phyloP scores from a whole-genome alignment of 176 grass and related monocot species.

The Canna indica region DNA sequence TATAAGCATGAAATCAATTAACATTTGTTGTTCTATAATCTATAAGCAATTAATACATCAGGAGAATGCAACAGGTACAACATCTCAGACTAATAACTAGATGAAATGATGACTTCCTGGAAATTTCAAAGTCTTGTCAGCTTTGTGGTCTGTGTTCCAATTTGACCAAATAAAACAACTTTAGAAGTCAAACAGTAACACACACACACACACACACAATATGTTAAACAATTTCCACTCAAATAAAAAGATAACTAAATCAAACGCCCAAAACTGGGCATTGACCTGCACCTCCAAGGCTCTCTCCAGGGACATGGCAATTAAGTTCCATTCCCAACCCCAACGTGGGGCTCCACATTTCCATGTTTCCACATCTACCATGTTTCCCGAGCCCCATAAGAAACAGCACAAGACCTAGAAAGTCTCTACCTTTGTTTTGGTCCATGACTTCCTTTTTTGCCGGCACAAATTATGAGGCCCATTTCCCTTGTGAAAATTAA shows the following conservation, averaged over 20 bases:
- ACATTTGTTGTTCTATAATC: neutral
- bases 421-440: neutral
- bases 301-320: neutral
- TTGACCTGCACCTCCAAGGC: neutral
- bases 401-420: neutral
- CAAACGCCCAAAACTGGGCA: neutral
- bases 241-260: neutral
- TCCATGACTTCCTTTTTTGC: constrained; percentile 3
- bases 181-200: too few relatives aligned
- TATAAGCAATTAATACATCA: neutral
- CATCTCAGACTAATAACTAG: neutral
- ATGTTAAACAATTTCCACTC: too few relatives aligned
- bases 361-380: neutral
- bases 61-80: neutral
- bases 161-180: neutral
- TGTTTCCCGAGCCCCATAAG: neutral
- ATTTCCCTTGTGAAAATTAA: neutral
- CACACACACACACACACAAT: too few relatives aligned
- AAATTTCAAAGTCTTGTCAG: neutral
- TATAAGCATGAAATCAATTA: neutral
- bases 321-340: neutral
- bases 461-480: constrained; percentile 11
- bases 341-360: neutral
- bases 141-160: neutral
- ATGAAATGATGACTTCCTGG: neutral